Evolutionary conservation across 345 rosid genomes (phyloP).

Genomic region (rapeseed (Brassica napus)): Da-Ae NC_063436.1:2328501-2329000

Average conservation of each 20-base stretch:
- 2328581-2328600: neutral
- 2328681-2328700: constrained; percentile 38
- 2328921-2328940: no score
- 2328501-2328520: neutral
- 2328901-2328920: no score
- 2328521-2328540: neutral
- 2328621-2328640: constrained; percentile 45
- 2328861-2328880: no score
- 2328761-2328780: neutral
- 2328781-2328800: no score
- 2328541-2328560: no score
- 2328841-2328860: no score
- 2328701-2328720: constrained; percentile 16
- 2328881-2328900: no score
- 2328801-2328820: no score
- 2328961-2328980: no score
- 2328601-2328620: neutral
- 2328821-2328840: no score
- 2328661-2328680: constrained; percentile 66
- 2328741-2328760: neutral
- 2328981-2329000: neutral
- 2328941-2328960: no score
- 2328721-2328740: neutral
- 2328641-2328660: constrained; percentile 62
- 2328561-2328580: neutral